These are phyloP conservation scores for Russula sp. DNA, from an alignment of 768 basidiomycete species.

Conservation along the genomic window DNA sequence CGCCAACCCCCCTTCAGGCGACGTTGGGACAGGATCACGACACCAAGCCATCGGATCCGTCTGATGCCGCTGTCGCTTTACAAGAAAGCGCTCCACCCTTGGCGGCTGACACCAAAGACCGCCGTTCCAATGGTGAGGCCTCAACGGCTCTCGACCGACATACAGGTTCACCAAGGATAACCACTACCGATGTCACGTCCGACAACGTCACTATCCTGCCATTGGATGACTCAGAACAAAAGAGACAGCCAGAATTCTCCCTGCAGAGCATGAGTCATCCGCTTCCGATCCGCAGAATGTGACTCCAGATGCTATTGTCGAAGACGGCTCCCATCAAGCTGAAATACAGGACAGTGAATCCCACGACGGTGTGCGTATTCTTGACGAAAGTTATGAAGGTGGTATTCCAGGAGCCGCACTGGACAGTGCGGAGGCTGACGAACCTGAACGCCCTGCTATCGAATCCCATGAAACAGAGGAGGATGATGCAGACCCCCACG, in stretches of 20 bases:
- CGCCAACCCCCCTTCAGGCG: slow-evolving; percentile 1
- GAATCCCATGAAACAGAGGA: slow-evolving; percentile 15
- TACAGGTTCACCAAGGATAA: not conserved
- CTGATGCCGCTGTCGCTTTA: not conserved
- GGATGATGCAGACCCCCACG: slow-evolving; percentile 23
- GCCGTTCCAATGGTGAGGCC: not conserved
- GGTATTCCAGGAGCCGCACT: not conserved
- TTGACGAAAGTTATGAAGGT: slow-evolving; percentile 1
- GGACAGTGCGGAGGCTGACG: not conserved
- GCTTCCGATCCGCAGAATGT: not conserved
- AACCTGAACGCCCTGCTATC: not conserved
- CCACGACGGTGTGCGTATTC: not conserved
- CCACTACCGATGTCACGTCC: not conserved
- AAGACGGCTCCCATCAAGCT: not conserved
- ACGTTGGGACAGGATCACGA: not conserved
- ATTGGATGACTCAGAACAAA: slow-evolving; percentile 10
- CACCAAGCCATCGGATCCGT: not conserved
- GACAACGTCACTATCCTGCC: not conserved
- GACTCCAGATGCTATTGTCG: not conserved
- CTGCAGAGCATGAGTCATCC: slow-evolving; percentile 9
- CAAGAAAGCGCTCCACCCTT: not conserved
- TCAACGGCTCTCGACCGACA: not conserved
- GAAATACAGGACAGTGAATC: slow-evolving; percentile 9
- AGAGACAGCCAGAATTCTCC: not conserved
- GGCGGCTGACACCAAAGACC: slow-evolving; percentile 4